These are phyloP conservation scores for Lophiotrema nucula DNA, from an alignment of 495 filamentous ascomycete species.

Conservation along the genomic window DNA sequence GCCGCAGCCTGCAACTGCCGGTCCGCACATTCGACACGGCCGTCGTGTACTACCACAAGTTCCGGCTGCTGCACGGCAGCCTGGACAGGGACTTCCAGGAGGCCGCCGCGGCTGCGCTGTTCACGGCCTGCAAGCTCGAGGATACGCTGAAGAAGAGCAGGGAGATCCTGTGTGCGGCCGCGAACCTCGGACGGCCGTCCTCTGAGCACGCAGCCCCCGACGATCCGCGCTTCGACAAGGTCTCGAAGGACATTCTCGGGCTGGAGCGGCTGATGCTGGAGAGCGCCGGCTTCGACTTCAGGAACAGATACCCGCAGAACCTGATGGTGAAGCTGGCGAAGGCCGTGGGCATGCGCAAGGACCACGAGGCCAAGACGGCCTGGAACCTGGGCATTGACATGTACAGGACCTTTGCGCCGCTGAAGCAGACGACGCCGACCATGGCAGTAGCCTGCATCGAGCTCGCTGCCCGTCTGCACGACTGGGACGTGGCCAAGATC, in stretches of 20 bases:
- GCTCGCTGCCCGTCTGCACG: constrained; percentile 67
- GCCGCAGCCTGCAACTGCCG: constrained; percentile 71
- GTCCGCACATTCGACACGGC: constrained; percentile 83
- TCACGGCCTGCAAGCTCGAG: constrained; percentile 94
- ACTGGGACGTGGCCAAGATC: constrained; percentile 49
- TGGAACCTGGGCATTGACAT: constrained; percentile 84
- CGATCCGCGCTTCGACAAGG: constrained; percentile 77
- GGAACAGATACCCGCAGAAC: constrained; percentile 84
- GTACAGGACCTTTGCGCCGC: constrained; percentile 86
- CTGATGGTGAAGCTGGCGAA: constrained; percentile 72
- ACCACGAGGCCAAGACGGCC: constrained; percentile 55
- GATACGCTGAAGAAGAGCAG: constrained; percentile 95
- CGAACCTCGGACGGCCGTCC: constrained; percentile 72
- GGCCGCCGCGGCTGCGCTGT: constrained; percentile 80
- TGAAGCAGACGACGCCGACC: constrained; percentile 79
- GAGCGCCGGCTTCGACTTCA: constrained; percentile 87
- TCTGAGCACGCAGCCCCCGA: constrained; percentile 78
- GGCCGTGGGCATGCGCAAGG: constrained; percentile 48
- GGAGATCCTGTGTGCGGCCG: constrained; percentile 85
- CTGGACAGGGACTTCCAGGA: constrained; percentile 68
- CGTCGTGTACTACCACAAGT: constrained; percentile 82
- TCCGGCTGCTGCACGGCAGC: constrained; percentile 74
- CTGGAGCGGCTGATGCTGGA: constrained; percentile 95
- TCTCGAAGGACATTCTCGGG: constrained; percentile 74
- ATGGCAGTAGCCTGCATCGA: constrained; percentile 82